Conservation (phyloP, 148 eudicot species). For the Heliamphora exappendiculata region DNA sequence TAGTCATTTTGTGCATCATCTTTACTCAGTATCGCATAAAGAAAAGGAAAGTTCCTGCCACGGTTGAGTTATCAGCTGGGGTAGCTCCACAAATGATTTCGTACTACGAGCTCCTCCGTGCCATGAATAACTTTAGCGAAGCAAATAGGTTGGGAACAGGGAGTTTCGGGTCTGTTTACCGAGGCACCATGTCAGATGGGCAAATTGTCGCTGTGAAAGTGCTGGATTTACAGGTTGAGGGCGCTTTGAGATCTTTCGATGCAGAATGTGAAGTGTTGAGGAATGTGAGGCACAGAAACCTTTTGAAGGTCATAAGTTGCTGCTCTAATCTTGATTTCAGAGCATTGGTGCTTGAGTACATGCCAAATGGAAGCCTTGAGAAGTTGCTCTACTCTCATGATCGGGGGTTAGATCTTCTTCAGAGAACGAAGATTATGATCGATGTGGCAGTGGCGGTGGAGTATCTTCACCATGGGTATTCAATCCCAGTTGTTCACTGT, state of each 20-base stretch:
- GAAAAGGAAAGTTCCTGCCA: not conserved
- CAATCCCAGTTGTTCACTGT: not conserved
- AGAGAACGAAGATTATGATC: not conserved
- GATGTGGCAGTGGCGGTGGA: not conserved
- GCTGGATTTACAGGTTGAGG: not conserved
- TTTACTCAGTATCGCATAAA: not conserved
- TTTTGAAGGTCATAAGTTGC: not conserved
- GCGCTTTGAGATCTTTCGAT: not conserved
- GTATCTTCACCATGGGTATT: not conserved
- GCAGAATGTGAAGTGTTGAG: constrained; percentile 4
- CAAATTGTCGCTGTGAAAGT: constrained; percentile 5
- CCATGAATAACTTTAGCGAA: not conserved
- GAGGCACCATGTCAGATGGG: not conserved
- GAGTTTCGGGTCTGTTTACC: not conserved
- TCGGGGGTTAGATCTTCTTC: not conserved
- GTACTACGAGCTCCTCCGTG: not conserved
- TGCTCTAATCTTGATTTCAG: not conserved
- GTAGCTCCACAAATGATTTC: not conserved
- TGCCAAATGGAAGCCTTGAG: constrained; percentile 5
- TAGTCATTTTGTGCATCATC: not conserved
- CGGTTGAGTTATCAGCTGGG: not conserved
- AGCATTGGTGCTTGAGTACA: not conserved
- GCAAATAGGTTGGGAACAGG: not conserved
- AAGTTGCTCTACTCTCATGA: not conserved
- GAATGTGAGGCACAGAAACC: constrained; percentile 1